Conservation (phyloP, 2,329 filamentous ascomycete genomes). For the Colletotrichum cereale region DNA sequence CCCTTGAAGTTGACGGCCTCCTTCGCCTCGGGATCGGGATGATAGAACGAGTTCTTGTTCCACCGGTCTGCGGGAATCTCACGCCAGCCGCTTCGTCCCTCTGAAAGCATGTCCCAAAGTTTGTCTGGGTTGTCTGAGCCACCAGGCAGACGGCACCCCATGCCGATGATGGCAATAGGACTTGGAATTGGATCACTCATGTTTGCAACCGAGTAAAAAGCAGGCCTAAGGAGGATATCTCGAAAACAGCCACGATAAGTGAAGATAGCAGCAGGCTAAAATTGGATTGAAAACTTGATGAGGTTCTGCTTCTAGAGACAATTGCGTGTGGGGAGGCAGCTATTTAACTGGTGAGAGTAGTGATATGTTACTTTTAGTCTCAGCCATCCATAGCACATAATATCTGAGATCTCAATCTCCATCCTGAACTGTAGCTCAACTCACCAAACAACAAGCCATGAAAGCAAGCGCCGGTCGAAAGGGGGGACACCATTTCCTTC, state of each 20-base stretch:
- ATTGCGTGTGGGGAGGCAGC: background rate
- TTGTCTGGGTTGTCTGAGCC: slow-evolving; percentile 43
- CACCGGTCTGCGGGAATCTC: slow-evolving; percentile 45
- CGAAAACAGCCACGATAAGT: background rate
- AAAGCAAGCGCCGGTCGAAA: background rate
- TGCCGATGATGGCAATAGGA: slow-evolving; percentile 49
- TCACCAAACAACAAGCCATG: background rate
- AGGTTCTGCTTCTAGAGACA: background rate
- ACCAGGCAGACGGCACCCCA: slow-evolving; percentile 48
- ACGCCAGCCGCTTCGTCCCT: slow-evolving; percentile 41
- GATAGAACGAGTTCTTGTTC: slow-evolving; percentile 43
- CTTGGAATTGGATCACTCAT: background rate
- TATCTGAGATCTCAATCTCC: background rate
- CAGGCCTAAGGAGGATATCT: background rate
- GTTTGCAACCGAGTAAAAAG: background rate
- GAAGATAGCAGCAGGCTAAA: background rate
- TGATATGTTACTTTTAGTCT: background rate
- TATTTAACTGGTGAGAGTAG: background rate
- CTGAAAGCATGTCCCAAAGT: slow-evolving; percentile 46
- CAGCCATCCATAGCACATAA: background rate
- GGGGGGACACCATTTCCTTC: background rate
- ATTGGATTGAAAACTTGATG: background rate
- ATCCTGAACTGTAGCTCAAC: background rate
- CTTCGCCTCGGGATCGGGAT: slow-evolving; percentile 38
- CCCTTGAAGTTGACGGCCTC: slow-evolving; percentile 1